These are phyloP conservation scores for Spencermartinsiella europaea DNA, from an alignment of 805 yeast species.

Conservation along the genomic window DNA sequence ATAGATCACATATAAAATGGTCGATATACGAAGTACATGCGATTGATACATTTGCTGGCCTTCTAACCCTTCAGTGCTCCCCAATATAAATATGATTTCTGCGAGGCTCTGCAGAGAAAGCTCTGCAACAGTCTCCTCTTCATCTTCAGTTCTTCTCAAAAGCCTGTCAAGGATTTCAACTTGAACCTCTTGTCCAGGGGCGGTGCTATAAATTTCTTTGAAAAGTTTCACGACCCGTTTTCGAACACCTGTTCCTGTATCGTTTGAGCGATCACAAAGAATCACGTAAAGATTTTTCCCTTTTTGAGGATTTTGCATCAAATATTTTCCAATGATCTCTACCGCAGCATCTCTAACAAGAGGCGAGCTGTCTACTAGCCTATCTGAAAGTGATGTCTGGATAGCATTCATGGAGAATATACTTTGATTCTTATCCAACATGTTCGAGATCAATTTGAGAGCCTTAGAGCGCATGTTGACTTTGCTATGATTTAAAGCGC, in stretches of 20 bases:
- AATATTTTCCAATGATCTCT: constrained; percentile 53
- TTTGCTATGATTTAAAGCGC: constrained; percentile 44
- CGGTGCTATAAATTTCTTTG: constrained; percentile 9
- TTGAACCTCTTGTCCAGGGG: constrained; percentile 25
- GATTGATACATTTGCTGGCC: neutral
- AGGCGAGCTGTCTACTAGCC: constrained; percentile 58
- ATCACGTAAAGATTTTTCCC: constrained; percentile 46
- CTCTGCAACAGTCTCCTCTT: constrained; percentile 50
- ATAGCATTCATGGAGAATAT: constrained; percentile 48
- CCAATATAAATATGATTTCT: constrained; percentile 8
- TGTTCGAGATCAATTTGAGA: constrained; percentile 52
- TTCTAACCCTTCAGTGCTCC: neutral
- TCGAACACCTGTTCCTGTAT: constrained; percentile 61
- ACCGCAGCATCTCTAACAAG: constrained; percentile 72
- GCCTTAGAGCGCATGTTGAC: constrained; percentile 58
- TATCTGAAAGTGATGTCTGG: constrained; percentile 45
- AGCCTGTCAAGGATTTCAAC: constrained; percentile 47
- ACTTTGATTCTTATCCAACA: constrained; percentile 49
- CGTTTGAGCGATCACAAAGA: constrained; percentile 46
- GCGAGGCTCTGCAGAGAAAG: constrained; percentile 3
- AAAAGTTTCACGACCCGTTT: constrained; percentile 51
- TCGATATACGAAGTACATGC: neutral
- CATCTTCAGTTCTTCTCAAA: constrained; percentile 58
- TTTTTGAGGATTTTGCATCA: constrained; percentile 40
- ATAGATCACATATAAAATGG: neutral